Percentiles rank a stretch among this genome's conserved stretches.
Evolutionary conservation across 306 rosid genomes (phyloP).

Genomic region (Sphenostylis stenocarpa): DNA sequence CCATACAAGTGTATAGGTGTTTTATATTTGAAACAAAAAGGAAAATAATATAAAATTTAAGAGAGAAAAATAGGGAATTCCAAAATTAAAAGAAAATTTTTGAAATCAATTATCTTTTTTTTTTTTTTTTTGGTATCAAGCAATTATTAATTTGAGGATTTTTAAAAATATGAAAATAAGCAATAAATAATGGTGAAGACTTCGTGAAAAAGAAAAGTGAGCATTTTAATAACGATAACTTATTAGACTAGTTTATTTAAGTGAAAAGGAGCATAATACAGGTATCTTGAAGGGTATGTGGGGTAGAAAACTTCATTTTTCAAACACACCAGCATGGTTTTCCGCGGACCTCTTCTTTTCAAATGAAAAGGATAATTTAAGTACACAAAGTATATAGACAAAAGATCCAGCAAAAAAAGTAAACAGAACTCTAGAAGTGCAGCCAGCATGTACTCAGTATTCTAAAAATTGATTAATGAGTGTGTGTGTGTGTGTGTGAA

Average conservation of each 20-base stretch:
- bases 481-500: neutral
- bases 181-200: neutral
- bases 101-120: neutral
- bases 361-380: neutral
- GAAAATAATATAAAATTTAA: neutral
- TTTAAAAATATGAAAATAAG: neutral
- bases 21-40: neutral
- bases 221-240: neutral
- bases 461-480: neutral
- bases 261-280: neutral
- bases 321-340: neutral
- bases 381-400: neutral
- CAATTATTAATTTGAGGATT: neutral
- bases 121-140: neutral
- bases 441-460: neutral
- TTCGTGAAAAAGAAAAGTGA: neutral
- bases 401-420: neutral
- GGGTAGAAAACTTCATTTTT: neutral
- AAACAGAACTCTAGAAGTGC: neutral
- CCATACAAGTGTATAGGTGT: neutral
- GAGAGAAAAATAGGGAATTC: neutral
- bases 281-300: neutral
- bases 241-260: neutral
- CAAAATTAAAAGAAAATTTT: neutral
- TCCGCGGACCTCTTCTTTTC: neutral